Conservation (phyloP, 768 basidiomycete species). For the Tylopilus sp. region DNA sequence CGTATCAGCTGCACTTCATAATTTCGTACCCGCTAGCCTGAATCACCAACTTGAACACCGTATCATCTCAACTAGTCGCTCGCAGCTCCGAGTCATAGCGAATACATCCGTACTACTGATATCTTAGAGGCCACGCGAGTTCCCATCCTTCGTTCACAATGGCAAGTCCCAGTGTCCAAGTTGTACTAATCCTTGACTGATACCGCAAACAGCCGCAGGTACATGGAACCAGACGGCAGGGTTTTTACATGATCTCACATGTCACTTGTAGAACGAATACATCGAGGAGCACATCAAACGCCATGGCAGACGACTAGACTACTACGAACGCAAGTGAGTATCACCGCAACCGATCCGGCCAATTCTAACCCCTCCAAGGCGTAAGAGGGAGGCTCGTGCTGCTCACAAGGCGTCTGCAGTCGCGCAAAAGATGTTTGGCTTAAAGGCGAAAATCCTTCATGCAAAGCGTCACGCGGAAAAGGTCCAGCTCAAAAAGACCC, state of each 20-base stretch:
- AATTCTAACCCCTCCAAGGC: slow-evolving; percentile 40
- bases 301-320: slow-evolving; percentile 92
- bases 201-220: slow-evolving; percentile 60
- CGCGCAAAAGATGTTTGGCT: slow-evolving; percentile 92
- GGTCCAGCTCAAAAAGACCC: slow-evolving; percentile 98
- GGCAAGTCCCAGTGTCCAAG: slow-evolving; percentile 16
- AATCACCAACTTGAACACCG: no score
- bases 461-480: slow-evolving; percentile 96
- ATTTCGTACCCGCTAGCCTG: no score
- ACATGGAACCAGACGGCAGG: slow-evolving; percentile 9
- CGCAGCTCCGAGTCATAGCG: no score
- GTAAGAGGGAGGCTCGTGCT: slow-evolving; percentile 78
- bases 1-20: background rate
- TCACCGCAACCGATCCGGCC: background rate
- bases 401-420: slow-evolving; percentile 73
- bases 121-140: background rate
- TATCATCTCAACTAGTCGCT: no score
- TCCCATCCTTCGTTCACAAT: slow-evolving; percentile 14
- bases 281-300: slow-evolving; percentile 99
- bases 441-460: slow-evolving; percentile 98
- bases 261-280: slow-evolving; percentile 80
- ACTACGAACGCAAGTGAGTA: slow-evolving; percentile 90
- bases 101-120: no score
- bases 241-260: slow-evolving; percentile 8
- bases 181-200: slow-evolving; percentile 8